phyloP scores from a whole-genome alignment of 1,284 basidiomycete species.

The Leccinum pachyderme region DNA sequence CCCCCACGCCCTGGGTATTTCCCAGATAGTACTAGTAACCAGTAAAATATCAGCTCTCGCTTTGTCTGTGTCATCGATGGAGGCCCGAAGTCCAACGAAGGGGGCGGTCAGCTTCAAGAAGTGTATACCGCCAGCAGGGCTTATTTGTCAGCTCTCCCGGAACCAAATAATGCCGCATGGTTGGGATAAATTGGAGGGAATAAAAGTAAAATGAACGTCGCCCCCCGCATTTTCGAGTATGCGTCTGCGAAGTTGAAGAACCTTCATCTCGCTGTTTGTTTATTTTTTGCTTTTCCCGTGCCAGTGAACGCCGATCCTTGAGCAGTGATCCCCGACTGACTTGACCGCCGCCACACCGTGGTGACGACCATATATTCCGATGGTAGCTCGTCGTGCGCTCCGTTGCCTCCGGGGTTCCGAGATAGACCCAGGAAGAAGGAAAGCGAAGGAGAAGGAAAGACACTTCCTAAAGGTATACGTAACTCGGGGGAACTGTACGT shows the following conservation, averaged over 20 bases:
- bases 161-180: conserved; percentile 22
- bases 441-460: conserved; percentile 3
- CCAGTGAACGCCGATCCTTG: not conserved
- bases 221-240: conserved; percentile 9
- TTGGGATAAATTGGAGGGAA: conserved; percentile 10
- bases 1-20: not conserved
- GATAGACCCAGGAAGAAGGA: not conserved
- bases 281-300: not conserved
- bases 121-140: not conserved
- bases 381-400: not conserved
- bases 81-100: not conserved
- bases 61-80: not conserved
- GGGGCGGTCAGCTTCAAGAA: not conserved
- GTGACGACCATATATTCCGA: not conserved
- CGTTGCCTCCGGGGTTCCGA: not conserved
- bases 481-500: conserved; percentile 13
- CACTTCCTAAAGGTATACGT: conserved; percentile 16
- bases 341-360: not conserved
- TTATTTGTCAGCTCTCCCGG: conserved; percentile 16
- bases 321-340: conserved; percentile 4
- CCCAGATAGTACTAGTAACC: not conserved
- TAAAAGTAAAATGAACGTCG: not conserved
- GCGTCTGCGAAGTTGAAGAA: conserved; percentile 16
- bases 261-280: conserved; percentile 10
- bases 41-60: not conserved